These are phyloP conservation scores for Scutellaria barbata DNA, from an alignment of 257 asterid genomes.

Conservation along the genomic window DNA sequence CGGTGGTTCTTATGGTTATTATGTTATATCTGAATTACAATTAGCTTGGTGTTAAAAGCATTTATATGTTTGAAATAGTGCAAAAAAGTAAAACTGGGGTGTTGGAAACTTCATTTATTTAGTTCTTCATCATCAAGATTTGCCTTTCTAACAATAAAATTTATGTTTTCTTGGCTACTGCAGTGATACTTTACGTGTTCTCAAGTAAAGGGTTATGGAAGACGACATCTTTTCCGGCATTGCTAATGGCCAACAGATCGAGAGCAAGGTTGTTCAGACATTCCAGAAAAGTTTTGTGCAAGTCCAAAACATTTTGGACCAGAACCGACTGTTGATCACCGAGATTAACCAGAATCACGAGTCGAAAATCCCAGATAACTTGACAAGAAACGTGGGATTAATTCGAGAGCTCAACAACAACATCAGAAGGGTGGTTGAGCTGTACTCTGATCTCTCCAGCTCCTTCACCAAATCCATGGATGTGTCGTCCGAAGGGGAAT, in stretches of 20 bases:
- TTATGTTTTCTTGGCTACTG: slow-evolving; percentile 10
- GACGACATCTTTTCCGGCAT: slow-evolving; percentile 47
- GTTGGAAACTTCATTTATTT: not conserved
- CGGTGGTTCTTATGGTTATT: not conserved
- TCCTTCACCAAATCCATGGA: slow-evolving; percentile 55
- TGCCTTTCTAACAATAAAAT: not conserved
- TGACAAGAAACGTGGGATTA: slow-evolving; percentile 51
- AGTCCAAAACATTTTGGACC: slow-evolving; percentile 55
- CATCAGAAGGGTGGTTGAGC: slow-evolving; percentile 57
- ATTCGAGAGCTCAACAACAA: slow-evolving; percentile 63
- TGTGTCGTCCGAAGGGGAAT: slow-evolving; percentile 55
- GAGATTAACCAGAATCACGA: slow-evolving; percentile 64
- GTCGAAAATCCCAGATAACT: slow-evolving; percentile 52
- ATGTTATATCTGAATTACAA: not conserved
- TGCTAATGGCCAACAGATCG: slow-evolving; percentile 41
- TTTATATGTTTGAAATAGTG: not conserved
- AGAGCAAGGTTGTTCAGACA: slow-evolving; percentile 43
- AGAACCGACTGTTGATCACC: slow-evolving; percentile 50
- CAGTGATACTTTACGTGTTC: slow-evolving; percentile 31
- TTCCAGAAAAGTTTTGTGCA: slow-evolving; percentile 53
- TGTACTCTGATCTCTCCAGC: slow-evolving; percentile 50
- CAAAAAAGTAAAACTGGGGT: slow-evolving; percentile 10
- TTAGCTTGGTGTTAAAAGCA: slow-evolving; percentile 1
- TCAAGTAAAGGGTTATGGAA: slow-evolving; percentile 36
- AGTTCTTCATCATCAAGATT: not conserved